Conservation (phyloP, 2,329 filamentous ascomycete genomes). For the Aureobasidium zeae region DNA sequence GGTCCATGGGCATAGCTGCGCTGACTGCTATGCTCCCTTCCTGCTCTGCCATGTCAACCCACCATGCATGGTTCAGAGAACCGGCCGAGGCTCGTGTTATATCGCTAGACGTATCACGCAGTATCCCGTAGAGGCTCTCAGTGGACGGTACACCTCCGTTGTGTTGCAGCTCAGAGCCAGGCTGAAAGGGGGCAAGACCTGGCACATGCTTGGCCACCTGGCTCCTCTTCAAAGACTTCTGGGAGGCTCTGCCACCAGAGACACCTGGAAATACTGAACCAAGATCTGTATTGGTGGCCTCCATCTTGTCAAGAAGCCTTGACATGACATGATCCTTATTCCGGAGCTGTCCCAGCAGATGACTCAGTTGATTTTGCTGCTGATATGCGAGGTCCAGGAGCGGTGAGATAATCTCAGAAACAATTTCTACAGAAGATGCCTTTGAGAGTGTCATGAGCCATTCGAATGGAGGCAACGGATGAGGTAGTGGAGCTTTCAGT, state of each 20-base stretch:
- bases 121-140: background rate
- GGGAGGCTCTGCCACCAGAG: constrained; percentile 36
- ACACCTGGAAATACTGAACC: constrained; percentile 48
- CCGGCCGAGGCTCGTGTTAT: background rate
- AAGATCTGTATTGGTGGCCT: constrained; percentile 46
- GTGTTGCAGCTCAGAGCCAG: constrained; percentile 1
- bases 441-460: constrained; percentile 55
- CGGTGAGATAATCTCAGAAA: constrained; percentile 44
- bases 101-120: background rate
- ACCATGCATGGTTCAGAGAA: no score
- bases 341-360: constrained; percentile 41
- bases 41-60: constrained; percentile 1
- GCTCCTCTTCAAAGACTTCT: constrained; percentile 38
- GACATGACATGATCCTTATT: constrained; percentile 52
- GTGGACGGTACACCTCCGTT: background rate
- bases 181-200: constrained; percentile 36
- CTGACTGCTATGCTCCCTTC: constrained; percentile 1
- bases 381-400: constrained; percentile 41
- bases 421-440: constrained; percentile 34
- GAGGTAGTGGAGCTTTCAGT: constrained; percentile 52
- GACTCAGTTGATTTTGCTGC: constrained; percentile 39
- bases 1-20: background rate
- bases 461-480: constrained; percentile 51
- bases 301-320: constrained; percentile 50
- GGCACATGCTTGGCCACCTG: constrained; percentile 46